phyloP scores from a whole-genome alignment of 192 early-diverging fungal species.

The Phlyctochytrium bullatum region DNA sequence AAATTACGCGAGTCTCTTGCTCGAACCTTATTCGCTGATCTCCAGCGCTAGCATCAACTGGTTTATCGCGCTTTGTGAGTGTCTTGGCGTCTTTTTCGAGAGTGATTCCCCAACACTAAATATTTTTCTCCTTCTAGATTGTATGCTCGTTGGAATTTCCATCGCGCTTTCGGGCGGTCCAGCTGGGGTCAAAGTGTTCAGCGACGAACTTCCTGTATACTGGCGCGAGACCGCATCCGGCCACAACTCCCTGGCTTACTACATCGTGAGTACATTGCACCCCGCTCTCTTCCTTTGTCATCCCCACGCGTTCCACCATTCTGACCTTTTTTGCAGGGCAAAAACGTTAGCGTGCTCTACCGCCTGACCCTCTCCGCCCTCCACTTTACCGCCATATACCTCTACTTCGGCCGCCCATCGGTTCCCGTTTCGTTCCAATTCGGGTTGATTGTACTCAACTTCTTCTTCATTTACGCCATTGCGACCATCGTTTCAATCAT shows the following conservation, averaged over 20 bases:
- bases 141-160: constrained; percentile 17
- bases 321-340: constrained; percentile 10
- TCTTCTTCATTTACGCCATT: constrained; percentile 34
- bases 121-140: not conserved
- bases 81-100: not conserved
- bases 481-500: constrained; percentile 27
- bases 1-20: constrained; percentile 6
- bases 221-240: constrained; percentile 43
- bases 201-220: constrained; percentile 41
- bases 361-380: constrained; percentile 17
- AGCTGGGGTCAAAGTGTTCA: constrained; percentile 46
- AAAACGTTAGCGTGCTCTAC: constrained; percentile 20
- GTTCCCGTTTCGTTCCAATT: constrained; percentile 23
- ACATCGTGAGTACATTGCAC: constrained; percentile 13
- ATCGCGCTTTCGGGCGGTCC: constrained; percentile 36
- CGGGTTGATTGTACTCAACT: constrained; percentile 20
- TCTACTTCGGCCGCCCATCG: constrained; percentile 20
- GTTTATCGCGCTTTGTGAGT: constrained; percentile 10
- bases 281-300: not conserved
- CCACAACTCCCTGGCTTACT: constrained; percentile 24
- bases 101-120: not conserved
- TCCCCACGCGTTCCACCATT: not conserved
- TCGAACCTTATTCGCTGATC: not conserved
- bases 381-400: constrained; percentile 31
- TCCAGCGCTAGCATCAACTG: not conserved